Conservation (phyloP, 768 basidiomycete genomes). For the Rubroboletus satanas region DNA sequence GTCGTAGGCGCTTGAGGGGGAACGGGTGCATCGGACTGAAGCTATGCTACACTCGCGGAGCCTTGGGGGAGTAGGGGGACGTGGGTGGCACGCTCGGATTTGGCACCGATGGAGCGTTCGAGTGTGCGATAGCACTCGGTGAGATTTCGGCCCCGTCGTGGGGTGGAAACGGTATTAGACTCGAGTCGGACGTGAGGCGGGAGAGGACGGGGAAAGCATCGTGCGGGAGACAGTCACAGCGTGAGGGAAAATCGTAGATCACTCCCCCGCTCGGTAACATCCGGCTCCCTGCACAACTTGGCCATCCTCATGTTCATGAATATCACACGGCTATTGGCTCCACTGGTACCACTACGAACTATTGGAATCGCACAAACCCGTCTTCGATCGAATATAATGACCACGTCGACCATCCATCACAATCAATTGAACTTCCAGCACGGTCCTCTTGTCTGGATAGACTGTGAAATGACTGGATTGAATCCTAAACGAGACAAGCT, state of each 20-base stretch:
- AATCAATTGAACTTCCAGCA: conserved; percentile 3
- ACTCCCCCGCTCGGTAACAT: too few relatives aligned
- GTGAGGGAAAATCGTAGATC: too few relatives aligned
- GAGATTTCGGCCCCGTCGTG: conserved; percentile 54
- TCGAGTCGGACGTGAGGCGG: conserved; percentile 2
- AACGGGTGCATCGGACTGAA: not conserved
- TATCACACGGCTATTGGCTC: not conserved
- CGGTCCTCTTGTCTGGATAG: conserved; percentile 54
- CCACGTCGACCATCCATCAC: not conserved
- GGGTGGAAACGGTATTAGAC: not conserved
- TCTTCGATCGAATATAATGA: conserved; percentile 4
- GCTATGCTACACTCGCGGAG: conserved; percentile 2
- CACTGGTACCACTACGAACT: not conserved
- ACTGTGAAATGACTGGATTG: conserved; percentile 87
- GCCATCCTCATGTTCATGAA: conserved; percentile 1
- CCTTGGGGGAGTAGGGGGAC: conserved; percentile 23
- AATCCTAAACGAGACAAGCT: conserved; percentile 29
- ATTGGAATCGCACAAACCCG: not conserved
- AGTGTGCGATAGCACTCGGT: conserved; percentile 53
- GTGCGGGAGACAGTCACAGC: conserved; percentile 7
- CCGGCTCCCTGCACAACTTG: too few relatives aligned
- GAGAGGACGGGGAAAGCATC: conserved; percentile 1
- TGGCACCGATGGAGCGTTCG: conserved; percentile 49
- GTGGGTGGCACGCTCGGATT: conserved; percentile 34
- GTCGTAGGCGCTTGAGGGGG: not conserved